A percentile compares a stretch with the other conserved stretches of the same genome.
Conservation (phyloP, 805 yeast species). For the Candida tammaniensis region DNA sequence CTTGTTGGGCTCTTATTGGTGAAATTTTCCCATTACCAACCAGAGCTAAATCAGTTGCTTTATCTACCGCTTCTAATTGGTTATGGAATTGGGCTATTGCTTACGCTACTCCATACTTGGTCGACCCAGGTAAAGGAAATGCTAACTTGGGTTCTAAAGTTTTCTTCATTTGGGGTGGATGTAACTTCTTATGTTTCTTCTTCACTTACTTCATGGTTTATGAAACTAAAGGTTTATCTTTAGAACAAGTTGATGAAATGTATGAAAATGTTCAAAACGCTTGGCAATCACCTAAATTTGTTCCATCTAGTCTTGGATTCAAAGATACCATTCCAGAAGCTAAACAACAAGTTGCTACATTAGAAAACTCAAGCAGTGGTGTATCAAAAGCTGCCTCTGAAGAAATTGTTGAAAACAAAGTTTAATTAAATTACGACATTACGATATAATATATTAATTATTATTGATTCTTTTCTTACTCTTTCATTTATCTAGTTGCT, state of each 20-base stretch:
- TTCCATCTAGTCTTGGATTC: slow-evolving; percentile 17
- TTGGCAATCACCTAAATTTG: slow-evolving; percentile 28
- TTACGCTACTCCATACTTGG: slow-evolving; percentile 41
- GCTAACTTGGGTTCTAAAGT: slow-evolving; percentile 40
- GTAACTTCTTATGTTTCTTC: slow-evolving; percentile 30
- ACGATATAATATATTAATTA: neutral
- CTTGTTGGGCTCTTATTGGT: slow-evolving; percentile 36
- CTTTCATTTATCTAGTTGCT: neutral
- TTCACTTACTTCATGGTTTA: slow-evolving; percentile 33
- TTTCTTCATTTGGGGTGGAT: slow-evolving; percentile 43
- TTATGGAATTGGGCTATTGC: slow-evolving; percentile 42
- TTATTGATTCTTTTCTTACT: neutral
- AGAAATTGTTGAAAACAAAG: no score
- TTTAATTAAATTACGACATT: no score
- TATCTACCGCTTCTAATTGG: slow-evolving; percentile 41
- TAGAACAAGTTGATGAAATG: slow-evolving; percentile 42
- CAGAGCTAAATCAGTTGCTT: slow-evolving; percentile 38
- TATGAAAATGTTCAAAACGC: slow-evolving; percentile 31
- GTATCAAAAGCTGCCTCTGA: slow-evolving; percentile 1
- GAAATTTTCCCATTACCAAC: slow-evolving; percentile 36
- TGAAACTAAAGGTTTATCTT: slow-evolving; percentile 41
- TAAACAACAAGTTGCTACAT: slow-evolving; percentile 3
- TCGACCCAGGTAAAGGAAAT: slow-evolving; percentile 36
- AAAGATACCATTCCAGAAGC: slow-evolving; percentile 5
- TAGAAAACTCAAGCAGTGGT: slow-evolving; percentile 3